Evolutionary conservation across 176 grass and related monocot species (phyloP).

Genomic region (Triticum monococcum): DNA sequence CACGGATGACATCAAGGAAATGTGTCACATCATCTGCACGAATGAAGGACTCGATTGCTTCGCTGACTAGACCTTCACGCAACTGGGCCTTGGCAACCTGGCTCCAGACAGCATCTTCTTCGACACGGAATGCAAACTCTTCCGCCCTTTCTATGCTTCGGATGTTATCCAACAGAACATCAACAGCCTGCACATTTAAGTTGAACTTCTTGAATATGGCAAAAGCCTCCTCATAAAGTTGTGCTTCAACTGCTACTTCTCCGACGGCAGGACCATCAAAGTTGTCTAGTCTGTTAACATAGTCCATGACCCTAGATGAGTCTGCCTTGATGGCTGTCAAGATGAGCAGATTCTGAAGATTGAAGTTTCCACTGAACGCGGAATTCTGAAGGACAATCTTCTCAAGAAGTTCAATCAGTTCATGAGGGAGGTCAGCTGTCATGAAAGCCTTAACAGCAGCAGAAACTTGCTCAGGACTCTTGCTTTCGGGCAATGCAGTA

Average conservation of each 20-base stretch:
- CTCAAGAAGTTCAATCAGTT: slow-evolving; percentile 96
- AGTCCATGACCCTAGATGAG: slow-evolving; percentile 96
- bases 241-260: slow-evolving; percentile 96
- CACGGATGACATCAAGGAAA: slow-evolving; percentile 87
- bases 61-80: slow-evolving; percentile 85
- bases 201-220: slow-evolving; percentile 99
- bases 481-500: slow-evolving; percentile 94
- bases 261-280: slow-evolving; percentile 98
- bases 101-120: slow-evolving; percentile 99
- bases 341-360: slow-evolving; percentile 96
- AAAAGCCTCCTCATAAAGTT: slow-evolving; percentile 95
- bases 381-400: slow-evolving; percentile 99
- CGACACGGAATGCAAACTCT: slow-evolving; percentile 94
- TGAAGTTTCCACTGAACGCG: slow-evolving; percentile 96
- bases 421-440: slow-evolving; percentile 97
- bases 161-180: slow-evolving; percentile 94
- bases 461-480: slow-evolving; percentile 98
- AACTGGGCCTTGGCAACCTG: slow-evolving; percentile 98
- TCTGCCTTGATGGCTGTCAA: slow-evolving; percentile 97
- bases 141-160: slow-evolving; percentile 93
- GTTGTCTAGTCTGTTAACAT: slow-evolving; percentile 95
- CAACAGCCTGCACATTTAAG: slow-evolving; percentile 89
- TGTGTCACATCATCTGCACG: slow-evolving; percentile 87
- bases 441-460: slow-evolving; percentile 99
- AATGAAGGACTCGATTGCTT: slow-evolving; percentile 97